phyloP scores from a whole-genome alignment of 2,329 filamentous ascomycete species.

The Aspergillus arachidicola region DNA sequence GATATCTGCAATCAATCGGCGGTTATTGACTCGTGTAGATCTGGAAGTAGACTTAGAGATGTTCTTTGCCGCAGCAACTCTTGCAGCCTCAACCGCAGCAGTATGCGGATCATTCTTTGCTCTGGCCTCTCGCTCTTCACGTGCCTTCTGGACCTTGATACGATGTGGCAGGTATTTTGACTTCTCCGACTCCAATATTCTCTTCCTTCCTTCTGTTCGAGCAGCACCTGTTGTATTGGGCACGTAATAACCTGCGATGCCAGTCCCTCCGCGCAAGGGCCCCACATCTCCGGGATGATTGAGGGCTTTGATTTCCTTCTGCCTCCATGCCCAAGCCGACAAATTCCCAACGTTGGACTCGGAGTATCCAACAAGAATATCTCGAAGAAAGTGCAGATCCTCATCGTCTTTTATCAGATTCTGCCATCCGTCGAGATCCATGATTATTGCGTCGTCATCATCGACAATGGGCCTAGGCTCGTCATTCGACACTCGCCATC shows the following conservation, averaged over 20 bases:
- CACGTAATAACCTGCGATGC: conserved; percentile 74
- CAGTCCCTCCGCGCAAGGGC: conserved; percentile 54
- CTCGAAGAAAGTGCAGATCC: conserved; percentile 60
- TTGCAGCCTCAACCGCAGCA: conserved; percentile 70
- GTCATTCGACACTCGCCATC: conserved; percentile 63
- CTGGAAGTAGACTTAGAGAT: conserved; percentile 87
- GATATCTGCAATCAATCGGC: conserved; percentile 89
- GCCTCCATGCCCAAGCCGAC: conserved; percentile 69
- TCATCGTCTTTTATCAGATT: conserved; percentile 70
- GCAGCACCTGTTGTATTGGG: conserved; percentile 83
- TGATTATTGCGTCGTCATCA: conserved; percentile 63
- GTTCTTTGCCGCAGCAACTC: conserved; percentile 76
- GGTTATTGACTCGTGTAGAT: conserved; percentile 92
- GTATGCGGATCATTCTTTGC: conserved; percentile 65
- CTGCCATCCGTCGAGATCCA: conserved; percentile 73
- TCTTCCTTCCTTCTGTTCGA: conserved; percentile 89
- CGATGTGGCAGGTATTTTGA: conserved; percentile 97
- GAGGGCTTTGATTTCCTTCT: conserved; percentile 71
- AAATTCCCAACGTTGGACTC: conserved; percentile 58
- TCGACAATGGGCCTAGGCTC: conserved; percentile 66
- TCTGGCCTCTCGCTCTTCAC: conserved; percentile 83
- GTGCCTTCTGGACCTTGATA: conserved; percentile 89
- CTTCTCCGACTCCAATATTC: conserved; percentile 95
- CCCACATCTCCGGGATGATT: conserved; percentile 62
- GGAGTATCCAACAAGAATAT: conserved; percentile 51